Evolutionary conservation across 73 alveolate genomes (phyloP).

Genomic region (Paramecium caudatum): DNA sequence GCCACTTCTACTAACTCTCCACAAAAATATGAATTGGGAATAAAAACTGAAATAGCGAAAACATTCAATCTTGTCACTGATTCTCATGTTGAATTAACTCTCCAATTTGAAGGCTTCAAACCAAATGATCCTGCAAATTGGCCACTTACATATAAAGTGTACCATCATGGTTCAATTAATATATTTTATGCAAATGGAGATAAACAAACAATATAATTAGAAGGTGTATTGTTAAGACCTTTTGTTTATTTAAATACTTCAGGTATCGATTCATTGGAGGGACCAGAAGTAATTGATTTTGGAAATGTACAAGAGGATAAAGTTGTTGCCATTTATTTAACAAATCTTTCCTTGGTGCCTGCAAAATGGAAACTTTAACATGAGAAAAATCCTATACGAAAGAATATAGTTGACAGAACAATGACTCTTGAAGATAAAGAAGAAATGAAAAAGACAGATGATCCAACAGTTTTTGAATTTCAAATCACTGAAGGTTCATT

Average conservation of each 20-base stretch:
- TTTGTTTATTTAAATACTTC: slow-evolving; percentile 78
- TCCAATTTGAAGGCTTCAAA: slow-evolving; percentile 79
- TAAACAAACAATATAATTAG: slow-evolving; percentile 73
- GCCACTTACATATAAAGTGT: slow-evolving; percentile 84
- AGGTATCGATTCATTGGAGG: slow-evolving; percentile 74
- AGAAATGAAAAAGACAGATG: slow-evolving; percentile 85
- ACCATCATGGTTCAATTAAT: slow-evolving; percentile 78
- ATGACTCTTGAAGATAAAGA: slow-evolving; percentile 83
- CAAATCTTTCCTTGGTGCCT: slow-evolving; percentile 82
- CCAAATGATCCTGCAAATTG: slow-evolving; percentile 82
- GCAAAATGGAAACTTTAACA: slow-evolving; percentile 88
- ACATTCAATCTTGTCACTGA: slow-evolving; percentile 65
- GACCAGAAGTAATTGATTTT: slow-evolving; percentile 87
- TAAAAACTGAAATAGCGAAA: slow-evolving; percentile 59
- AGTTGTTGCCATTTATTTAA: slow-evolving; percentile 77
- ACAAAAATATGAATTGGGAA: slow-evolving; percentile 64
- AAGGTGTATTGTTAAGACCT: slow-evolving; percentile 84
- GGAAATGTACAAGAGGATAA: slow-evolving; percentile 82
- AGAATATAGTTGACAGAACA: slow-evolving; percentile 81
- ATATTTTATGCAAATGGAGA: slow-evolving; percentile 83
- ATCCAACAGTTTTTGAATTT: slow-evolving; percentile 89
- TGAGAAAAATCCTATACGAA: slow-evolving; percentile 79
- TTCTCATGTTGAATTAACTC: slow-evolving; percentile 76
- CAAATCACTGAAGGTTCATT: slow-evolving; percentile 77
- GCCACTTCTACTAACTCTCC: slow-evolving; percentile 81